Percentiles rank a stretch among this genome's conserved stretches.
These are phyloP conservation scores for Fragosphaeria purpurea DNA, from an alignment of 2,329 filamentous ascomycete species.

Conservation along the genomic window DNA sequence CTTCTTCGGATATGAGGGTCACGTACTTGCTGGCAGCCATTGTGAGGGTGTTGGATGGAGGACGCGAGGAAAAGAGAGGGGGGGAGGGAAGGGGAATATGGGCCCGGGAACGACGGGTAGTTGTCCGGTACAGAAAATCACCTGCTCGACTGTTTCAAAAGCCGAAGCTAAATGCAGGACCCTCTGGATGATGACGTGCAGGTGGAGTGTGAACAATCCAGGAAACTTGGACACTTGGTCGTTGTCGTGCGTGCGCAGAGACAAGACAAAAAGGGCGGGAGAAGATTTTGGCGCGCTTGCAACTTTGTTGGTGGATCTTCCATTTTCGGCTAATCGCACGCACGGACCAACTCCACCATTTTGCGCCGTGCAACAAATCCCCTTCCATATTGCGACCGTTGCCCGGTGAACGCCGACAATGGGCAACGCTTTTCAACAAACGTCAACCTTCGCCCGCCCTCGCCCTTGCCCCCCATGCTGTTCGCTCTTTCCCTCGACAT, in stretches of 20 bases:
- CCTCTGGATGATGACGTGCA: no score
- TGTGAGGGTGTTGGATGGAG: neutral
- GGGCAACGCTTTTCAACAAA: constrained; percentile 5
- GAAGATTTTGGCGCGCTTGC: neutral
- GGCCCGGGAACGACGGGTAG: neutral
- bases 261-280: neutral
- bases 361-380: no score
- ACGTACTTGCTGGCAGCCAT: constrained; percentile 52
- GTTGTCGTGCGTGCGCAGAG: neutral
- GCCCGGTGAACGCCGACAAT: constrained; percentile 12
- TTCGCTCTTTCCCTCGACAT: neutral
- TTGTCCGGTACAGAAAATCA: no score
- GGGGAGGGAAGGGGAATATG: neutral
- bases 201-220: no score
- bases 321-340: neutral
- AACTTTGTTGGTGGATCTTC: no score
- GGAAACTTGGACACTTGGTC: no score
- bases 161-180: no score
- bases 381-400: constrained; percentile 1
- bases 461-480: neutral
- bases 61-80: constrained; percentile 3
- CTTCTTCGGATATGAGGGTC: constrained; percentile 66
- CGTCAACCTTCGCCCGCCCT: constrained; percentile 6
- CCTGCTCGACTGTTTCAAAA: no score
- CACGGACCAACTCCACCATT: constrained; percentile 1